Conservation (phyloP, 2,329 filamentous ascomycete genomes). For the Ilyonectria mors-panacis region DNA sequence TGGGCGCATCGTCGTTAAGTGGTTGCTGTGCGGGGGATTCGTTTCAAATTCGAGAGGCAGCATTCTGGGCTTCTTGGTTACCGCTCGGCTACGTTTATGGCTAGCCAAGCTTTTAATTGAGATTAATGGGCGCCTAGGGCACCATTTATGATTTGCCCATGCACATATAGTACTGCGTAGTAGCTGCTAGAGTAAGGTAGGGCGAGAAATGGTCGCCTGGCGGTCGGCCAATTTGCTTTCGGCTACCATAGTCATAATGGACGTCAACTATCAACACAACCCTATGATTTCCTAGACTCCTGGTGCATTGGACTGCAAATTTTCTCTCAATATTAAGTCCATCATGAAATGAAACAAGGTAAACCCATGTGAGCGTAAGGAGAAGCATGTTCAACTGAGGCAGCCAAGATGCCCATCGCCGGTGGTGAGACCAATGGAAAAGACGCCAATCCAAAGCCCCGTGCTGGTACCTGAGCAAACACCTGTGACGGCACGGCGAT, state of each 20-base stretch:
- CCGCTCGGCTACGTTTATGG: conserved; percentile 1
- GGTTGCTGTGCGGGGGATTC: conserved; percentile 19
- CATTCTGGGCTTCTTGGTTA: conserved; percentile 10
- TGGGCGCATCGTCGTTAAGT: conserved; percentile 20
- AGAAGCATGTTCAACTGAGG: background rate
- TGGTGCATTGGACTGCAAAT: background rate
- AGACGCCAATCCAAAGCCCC: background rate
- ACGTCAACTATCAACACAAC: background rate
- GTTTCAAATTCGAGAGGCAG: conserved; percentile 23
- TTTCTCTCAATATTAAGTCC: background rate
- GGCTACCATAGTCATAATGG: background rate
- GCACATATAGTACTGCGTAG: background rate
- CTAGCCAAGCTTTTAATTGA: conserved; percentile 11
- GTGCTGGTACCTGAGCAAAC: conserved; percentile 6
- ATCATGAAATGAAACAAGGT: background rate
- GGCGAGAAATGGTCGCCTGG: background rate
- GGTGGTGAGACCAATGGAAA: background rate
- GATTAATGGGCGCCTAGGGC: conserved; percentile 6
- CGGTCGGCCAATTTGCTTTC: background rate
- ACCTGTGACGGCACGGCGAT: conserved; percentile 8
- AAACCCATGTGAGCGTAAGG: background rate
- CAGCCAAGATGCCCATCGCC: background rate
- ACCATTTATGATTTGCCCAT: conserved; percentile 1
- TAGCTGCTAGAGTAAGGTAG: background rate
- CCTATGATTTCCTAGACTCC: background rate